Conservation (phyloP, 169 alveolate species). For the Sarcocystis neurona region DNA sequence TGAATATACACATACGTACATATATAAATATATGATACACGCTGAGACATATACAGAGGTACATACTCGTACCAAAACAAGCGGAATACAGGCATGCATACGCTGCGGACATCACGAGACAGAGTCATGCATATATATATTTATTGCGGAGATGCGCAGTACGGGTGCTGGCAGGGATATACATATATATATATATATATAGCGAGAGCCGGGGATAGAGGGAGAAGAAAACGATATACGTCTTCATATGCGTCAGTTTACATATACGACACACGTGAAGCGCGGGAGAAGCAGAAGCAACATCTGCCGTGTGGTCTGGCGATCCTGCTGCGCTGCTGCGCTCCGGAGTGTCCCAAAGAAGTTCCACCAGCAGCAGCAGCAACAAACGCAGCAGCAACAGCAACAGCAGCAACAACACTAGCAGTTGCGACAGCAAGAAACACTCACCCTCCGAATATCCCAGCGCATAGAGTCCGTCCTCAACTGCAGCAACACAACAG, state of each 20-base stretch:
- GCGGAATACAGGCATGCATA: no score
- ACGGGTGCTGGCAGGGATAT: no score
- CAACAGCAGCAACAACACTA: neutral
- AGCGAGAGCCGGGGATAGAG: neutral
- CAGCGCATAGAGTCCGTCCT: slow-evolving; percentile 47
- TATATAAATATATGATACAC: neutral
- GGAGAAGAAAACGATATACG: neutral
- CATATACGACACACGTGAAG: neutral
- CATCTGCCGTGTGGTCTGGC: neutral
- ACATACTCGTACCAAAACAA: no score
- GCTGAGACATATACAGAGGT: no score
- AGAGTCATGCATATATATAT: no score
- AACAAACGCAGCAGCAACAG: neutral
- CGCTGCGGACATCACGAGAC: no score
- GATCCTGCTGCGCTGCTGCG: neutral
- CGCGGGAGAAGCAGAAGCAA: neutral
- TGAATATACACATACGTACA: neutral
- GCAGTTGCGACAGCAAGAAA: neutral
- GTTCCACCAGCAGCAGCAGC: neutral
- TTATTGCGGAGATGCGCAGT: no score
- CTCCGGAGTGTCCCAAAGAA: neutral
- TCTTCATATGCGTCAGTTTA: no score
- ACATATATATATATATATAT: no score
- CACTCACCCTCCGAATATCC: slow-evolving; percentile 20
- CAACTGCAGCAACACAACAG: slow-evolving; percentile 34